Conservation (phyloP, 345 rosid species). For the Triadica sebifera region DNA sequence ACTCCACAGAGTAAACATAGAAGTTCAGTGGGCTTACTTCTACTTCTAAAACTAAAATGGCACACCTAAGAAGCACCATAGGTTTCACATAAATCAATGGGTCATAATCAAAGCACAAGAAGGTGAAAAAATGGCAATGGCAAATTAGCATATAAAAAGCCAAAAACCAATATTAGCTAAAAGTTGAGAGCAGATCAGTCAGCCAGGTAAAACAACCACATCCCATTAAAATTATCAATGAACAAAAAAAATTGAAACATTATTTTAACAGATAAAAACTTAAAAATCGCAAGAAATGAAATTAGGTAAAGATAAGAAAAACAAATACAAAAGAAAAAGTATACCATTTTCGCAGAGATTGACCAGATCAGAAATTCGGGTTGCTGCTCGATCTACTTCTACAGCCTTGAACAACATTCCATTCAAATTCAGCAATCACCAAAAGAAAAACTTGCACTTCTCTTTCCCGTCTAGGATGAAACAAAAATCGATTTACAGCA, state of each 20-base stretch:
- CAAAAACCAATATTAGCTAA: constrained; percentile 11
- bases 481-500: constrained; percentile 19
- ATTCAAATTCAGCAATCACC: constrained; percentile 18
- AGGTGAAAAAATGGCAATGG: constrained; percentile 4
- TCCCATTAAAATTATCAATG: constrained; percentile 3
- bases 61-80: not conserved
- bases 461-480: not conserved
- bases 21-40: not conserved
- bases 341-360: constrained; percentile 39
- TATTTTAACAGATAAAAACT: not conserved
- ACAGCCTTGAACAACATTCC: constrained; percentile 30
- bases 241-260: not conserved
- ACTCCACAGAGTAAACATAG: not conserved
- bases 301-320: not conserved
- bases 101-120: not conserved
- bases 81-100: not conserved
- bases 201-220: constrained; percentile 8
- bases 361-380: constrained; percentile 42
- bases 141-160: not conserved
- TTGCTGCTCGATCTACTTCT: constrained; percentile 49
- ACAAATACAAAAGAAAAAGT: not conserved
- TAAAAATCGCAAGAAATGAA: constrained; percentile 2
- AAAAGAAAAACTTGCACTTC: constrained; percentile 10
- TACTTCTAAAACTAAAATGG: constrained; percentile 8
- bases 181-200: constrained; percentile 38